phyloP scores from a whole-genome alignment of 2,329 filamentous ascomycete genomes.

The Fusarium mangiferae region DNA sequence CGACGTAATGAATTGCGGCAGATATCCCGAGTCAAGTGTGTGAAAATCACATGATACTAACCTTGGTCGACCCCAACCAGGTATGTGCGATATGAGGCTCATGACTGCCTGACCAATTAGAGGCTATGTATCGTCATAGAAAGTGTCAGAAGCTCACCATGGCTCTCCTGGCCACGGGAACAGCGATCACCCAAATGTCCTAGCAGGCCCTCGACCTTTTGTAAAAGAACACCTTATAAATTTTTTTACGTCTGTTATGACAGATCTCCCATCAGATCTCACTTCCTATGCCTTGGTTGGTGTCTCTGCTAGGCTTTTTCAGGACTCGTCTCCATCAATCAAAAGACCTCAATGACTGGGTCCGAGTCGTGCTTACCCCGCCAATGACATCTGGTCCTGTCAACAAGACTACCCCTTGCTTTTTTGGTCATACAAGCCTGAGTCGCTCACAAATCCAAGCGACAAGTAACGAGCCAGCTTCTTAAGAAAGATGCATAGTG shows the following conservation, averaged over 20 bases:
- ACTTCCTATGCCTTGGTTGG: constrained; percentile 23
- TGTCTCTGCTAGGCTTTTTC: constrained; percentile 21
- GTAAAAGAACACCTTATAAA: neutral
- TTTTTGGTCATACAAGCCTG: constrained; percentile 33
- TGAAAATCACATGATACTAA: neutral
- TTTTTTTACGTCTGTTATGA: neutral
- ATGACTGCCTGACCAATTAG: neutral
- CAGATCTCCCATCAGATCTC: constrained; percentile 37
- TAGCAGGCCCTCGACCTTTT: neutral
- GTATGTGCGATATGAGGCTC: neutral
- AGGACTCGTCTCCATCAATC: constrained; percentile 13
- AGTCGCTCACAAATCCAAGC: constrained; percentile 16
- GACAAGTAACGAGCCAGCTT: constrained; percentile 1
- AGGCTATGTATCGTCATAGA: neutral
- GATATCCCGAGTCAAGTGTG: neutral
- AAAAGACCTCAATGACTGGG: constrained; percentile 10
- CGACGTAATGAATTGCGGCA: constrained; percentile 18
- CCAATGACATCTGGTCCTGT: constrained; percentile 25
- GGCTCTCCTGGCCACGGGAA: neutral
- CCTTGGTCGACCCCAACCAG: neutral
- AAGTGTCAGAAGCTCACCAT: neutral
- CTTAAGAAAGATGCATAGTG: constrained; percentile 17
- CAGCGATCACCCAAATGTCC: neutral
- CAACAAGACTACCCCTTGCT: constrained; percentile 35
- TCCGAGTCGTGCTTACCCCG: constrained; percentile 22